Base-by-base conservation (phyloP, 1,284 basidiomycete species). In the Fomitopsis schrenkii region DNA sequence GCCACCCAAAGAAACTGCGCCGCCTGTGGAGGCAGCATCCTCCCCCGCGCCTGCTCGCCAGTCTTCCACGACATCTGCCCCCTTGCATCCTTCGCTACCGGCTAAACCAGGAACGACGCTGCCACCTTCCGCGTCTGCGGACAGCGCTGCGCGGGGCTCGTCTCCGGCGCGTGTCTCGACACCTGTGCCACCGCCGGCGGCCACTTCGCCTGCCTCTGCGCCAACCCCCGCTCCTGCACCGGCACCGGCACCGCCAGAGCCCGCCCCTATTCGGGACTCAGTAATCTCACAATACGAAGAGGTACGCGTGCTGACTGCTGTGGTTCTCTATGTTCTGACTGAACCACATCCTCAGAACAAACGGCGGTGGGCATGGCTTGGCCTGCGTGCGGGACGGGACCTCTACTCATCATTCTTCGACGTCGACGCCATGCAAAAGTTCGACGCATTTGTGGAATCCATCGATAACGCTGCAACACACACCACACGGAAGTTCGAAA, bases 331-430 rank as follows among this genome's bases (percentile, higher is more conserved):
- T 15, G 36, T 28, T 17, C 44, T 54, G 30, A 22, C n/a, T 36
- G 30, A 36, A 14, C 22, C 36, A 14, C 26, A 45, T 38, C 59
- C 41, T 33, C 67, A 92, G 90, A 86, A 83, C 72, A 91, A 91
- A 67, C 81, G 87, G 64, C 82, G 87, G 6, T 84, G 83, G 81
- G 77, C 87, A 10, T 92, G 90, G 90, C 79, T 92, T n/a, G 87
- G 87, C n/a, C 80, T 92, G 62, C 87, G 90, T 35, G 83, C 83
- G 57, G 84, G 87, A 61, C 86, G 90, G 41, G 90, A 91, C 66
- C 81, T 83, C 63, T 77, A 91, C 71, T 71, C 90, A 54, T 83
- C 85, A 65, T 90, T 91, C 63, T 83, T 85, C n/a, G 88, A 84
- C 75, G 89, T 91, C 64, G 88, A 87, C n/a, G 85, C 83, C n/a